Evolutionary conservation across 106 monocot genomes (phyloP), one percentile per base, ranked within the genome.

Genomic region (Cymbidium sinense): DNA sequence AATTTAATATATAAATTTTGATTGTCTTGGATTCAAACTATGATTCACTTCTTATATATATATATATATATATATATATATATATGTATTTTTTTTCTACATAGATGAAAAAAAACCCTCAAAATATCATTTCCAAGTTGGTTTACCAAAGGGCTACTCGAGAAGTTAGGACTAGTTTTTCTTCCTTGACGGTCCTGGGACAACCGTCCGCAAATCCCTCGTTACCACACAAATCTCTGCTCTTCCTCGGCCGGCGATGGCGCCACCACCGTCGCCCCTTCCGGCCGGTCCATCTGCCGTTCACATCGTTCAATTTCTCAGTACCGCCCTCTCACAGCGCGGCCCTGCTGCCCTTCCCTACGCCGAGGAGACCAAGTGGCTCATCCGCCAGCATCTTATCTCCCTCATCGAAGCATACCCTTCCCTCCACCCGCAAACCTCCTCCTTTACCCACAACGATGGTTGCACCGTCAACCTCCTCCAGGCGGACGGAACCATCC

Each of bases 281-380:
- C 70, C 79, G 71, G 9, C 71, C 30, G 23, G 50, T 58, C 27
- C 79, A 8, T 64, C 43, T 33, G 31, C 64, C n/a, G 69, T 76
- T 18, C 69, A 75, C 25, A 51, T 35, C 4, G 70, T 76, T 34
- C 81, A 81, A 39, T 81, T 81, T 47, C 81, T 81, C 34, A 76
- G 76, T 36, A 76, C 76, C 7, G 81, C 55, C 12, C 94, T 98
- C 20, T 98, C 98, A 21, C 95, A 92, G 86, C 95, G 95, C 27
- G 95, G 95, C 28, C 92, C 95, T 25, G 74, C 84, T 25, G 86
- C 96, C 8, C 91, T 98, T 17, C 96, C 96, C 86, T 81, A 81
- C 70, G 50, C 76, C 31, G 81, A 81, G 76, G 76, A 76, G 36
- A 36, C 76, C 54, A 81, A 81, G 54, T 75, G 64, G 64, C 81